Evolutionary conservation across 2,329 filamentous ascomycete species (phyloP).

Genomic region (Mycogone perniciosa): DNA sequence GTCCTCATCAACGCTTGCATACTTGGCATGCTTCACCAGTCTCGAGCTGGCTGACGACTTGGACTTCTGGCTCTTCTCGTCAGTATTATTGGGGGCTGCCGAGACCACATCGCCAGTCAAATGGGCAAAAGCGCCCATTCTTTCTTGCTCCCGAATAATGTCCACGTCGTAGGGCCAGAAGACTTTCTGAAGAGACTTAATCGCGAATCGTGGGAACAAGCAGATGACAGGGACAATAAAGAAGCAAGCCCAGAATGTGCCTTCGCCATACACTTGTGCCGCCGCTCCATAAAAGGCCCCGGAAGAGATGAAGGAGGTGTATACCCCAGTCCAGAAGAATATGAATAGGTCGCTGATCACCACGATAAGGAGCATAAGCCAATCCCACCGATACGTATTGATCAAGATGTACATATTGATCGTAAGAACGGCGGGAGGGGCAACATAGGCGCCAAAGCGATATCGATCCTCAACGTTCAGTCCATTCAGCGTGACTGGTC

Average conservation of each 20-base stretch:
- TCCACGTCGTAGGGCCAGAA: constrained; percentile 91
- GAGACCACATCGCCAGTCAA: constrained; percentile 37
- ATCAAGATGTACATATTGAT: constrained; percentile 94
- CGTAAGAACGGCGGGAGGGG: constrained; percentile 73
- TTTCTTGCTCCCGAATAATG: constrained; percentile 89
- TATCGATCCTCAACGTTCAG: constrained; percentile 71
- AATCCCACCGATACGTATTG: constrained; percentile 98
- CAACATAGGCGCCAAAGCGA: constrained; percentile 82
- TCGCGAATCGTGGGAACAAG: constrained; percentile 77
- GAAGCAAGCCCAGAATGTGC: constrained; percentile 82
- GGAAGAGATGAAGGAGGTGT: constrained; percentile 49
- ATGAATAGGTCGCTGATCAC: constrained; percentile 76
- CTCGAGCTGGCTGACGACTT: constrained; percentile 55
- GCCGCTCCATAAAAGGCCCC: constrained; percentile 67
- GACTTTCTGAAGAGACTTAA: constrained; percentile 88
- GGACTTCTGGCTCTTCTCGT: constrained; percentile 32
- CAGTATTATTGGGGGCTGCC: constrained; percentile 33
- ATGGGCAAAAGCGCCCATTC: constrained; percentile 73
- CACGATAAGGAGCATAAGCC: constrained; percentile 83
- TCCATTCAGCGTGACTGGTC: constrained; percentile 65
- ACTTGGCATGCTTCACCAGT: constrained; percentile 50
- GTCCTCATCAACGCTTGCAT: constrained; percentile 73
- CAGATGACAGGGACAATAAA: constrained; percentile 75
- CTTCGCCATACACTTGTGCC: constrained; percentile 68
- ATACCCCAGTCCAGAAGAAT: constrained; percentile 94